Evolutionary conservation across 2,329 filamentous ascomycete species (phyloP), one percentile per base, ranked within the genome.

Genomic region (Gaeumannomyces sp.): DNA sequence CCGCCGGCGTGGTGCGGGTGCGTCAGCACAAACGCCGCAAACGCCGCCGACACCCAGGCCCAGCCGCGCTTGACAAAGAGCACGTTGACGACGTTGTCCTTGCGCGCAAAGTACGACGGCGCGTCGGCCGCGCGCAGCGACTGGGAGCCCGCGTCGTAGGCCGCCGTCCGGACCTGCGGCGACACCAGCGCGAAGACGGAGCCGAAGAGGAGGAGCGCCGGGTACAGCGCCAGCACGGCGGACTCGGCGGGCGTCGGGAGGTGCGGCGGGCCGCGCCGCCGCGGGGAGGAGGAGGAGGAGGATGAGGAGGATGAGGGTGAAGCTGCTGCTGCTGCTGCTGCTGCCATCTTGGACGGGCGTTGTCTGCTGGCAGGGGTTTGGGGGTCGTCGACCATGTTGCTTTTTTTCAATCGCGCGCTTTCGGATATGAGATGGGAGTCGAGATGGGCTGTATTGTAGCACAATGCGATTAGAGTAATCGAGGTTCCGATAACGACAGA

Each of bases 21-120:
- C 29, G 87, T 88, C 58, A 88, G 75, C 8, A 91, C 75, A 67
- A 97, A 92, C 22, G 85, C 76, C 45, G 84, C 76, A 72, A 97
- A 93, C 0, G 91, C 89, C 13, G 85, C 74, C 0, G 91, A 93
- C 35, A 92, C 88, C 95, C 95, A 99, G 62, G 89, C 85, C 95
- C 95, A 99, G 67, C 94, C 94, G 64, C 91, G 83, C 81, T 99
- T 99, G 72, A 99, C 95, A 73, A 98, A 99, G 71, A 93, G 85
- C 60, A 90, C 77, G 74, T 99, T 99, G 84, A 98, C 90, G 63
- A 97, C 71, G 78, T 99, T 99, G 75, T 87, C 84, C 78, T 99
- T 99, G 71, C 89, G 89, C 60, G 95, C 94, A 75, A 99, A 99
- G 81, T 98, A 99, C 74, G 84, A 89, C 2, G 91, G 91, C 57